Base-by-base conservation (phyloP, 257 asterid genomes). In the Capsicum chinense region DNA sequence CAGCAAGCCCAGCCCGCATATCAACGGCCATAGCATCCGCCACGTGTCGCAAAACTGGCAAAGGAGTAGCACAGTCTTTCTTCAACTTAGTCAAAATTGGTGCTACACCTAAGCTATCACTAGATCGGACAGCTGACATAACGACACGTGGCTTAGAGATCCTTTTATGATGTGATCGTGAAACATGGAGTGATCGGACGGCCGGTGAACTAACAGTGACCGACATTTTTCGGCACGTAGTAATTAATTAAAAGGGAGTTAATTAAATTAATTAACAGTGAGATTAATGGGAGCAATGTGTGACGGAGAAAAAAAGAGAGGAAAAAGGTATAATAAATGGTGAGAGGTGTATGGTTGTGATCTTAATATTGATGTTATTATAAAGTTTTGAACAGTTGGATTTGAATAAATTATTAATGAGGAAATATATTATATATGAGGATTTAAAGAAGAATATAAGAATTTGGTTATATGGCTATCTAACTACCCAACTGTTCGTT, bases 1-100 rank as follows among this genome's bases (percentile, higher is more conserved):
- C 88, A 6, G 85, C 85, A 74, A 93, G 93, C 60, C 98, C 98
- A 50, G 94, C 93, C 47, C 94, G 91, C 95, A 94, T 93, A 84
- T 92, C 98, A 9, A 83, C 89, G 9, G 92, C 92, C 95, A 94
- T 94, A 13, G 97, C 89, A 48, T 92, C 94, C 1, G 92, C 94
- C 88, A 94, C 95, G 86, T 90, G 92, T 87, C 92, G 95, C 88
- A 94, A 86, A 47, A 94, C 88, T 3, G 94, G 95, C 84, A 92
- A 83, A 33, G 97, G 98, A 79, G 97, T 91, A 78, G 94, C 92
- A 84, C 95, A 94, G 64, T 93, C 97, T 82, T 83, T 87, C 88
- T 91, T 88, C 89, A 94, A 64, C 89, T 93, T 91, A 33, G 91
- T 90, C 84, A 94, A 87, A 73, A 91, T 88, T 54, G 93, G 87